Conservation (phyloP, 176 grass and related monocot genomes). For the Ananas comosus region DNA sequence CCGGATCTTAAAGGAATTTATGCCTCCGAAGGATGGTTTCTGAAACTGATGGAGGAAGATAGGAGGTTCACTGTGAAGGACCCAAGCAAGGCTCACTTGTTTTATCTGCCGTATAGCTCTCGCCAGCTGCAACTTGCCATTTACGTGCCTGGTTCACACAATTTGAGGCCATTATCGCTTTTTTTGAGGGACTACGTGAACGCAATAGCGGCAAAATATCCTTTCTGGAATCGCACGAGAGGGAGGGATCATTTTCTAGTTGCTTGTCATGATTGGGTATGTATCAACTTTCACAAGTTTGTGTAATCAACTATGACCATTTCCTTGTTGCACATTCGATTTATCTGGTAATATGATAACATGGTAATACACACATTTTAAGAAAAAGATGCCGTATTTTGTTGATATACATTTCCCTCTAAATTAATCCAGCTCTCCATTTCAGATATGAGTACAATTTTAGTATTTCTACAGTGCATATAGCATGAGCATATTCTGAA, state of each 20-base stretch:
- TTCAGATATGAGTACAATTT: no score
- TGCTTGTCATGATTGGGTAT: conserved; percentile 78
- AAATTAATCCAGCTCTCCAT: no score
- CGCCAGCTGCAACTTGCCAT: conserved; percentile 44
- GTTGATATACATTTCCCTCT: no score
- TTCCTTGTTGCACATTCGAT: no score
- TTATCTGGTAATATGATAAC: no score
- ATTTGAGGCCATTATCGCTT: conserved; percentile 37
- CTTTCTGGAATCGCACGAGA: conserved; percentile 64
- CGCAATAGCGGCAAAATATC: conserved; percentile 55
- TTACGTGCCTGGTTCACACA: conserved; percentile 54
- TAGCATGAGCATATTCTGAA: no score
- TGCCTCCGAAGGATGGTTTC: conserved; percentile 78
- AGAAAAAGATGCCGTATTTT: no score
- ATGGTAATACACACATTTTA: no score
- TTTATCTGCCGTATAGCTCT: conserved; percentile 83
- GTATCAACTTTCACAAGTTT: not conserved
- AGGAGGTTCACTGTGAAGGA: conserved; percentile 36
- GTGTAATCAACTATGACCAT: not conserved
- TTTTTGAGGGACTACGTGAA: conserved; percentile 64
- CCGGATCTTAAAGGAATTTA: conserved; percentile 61
- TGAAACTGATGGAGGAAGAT: conserved; percentile 76
- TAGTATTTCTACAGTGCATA: no score
- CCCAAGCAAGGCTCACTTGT: conserved; percentile 51
- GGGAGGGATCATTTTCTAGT: conserved; percentile 74